Conservation (phyloP, 1,139 yeast species). For the Suhomyces atakaporum region DNA sequence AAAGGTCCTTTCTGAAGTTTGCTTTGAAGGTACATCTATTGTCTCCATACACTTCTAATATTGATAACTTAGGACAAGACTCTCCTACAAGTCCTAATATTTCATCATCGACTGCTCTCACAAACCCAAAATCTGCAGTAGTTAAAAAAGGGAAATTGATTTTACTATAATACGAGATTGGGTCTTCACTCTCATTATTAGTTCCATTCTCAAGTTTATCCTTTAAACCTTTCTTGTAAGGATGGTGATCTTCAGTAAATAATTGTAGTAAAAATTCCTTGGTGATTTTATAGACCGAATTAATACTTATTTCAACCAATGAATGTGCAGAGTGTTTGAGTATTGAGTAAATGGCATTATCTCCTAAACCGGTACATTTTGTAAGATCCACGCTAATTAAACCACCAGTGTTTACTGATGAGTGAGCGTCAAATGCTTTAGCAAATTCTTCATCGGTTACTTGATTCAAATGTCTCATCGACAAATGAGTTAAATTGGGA, state of each 20-base stretch:
- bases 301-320: slow-evolving; percentile 66
- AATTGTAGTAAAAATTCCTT: slow-evolving; percentile 46
- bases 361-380: slow-evolving; percentile 67
- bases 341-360: slow-evolving; percentile 59
- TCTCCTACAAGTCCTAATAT: slow-evolving; percentile 54
- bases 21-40: slow-evolving; percentile 67
- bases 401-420: slow-evolving; percentile 55
- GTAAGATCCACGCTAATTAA: slow-evolving; percentile 61
- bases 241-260: slow-evolving; percentile 41
- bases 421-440: slow-evolving; percentile 51
- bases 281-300: slow-evolving; percentile 66
- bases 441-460: slow-evolving; percentile 67
- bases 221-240: slow-evolving; percentile 33
- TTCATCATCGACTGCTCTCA: slow-evolving; percentile 68
- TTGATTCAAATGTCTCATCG: slow-evolving; percentile 57
- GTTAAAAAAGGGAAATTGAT: slow-evolving; percentile 55
- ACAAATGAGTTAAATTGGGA: slow-evolving; percentile 51
- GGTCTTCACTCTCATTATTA: slow-evolving; percentile 13
- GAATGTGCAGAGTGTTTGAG: slow-evolving; percentile 66
- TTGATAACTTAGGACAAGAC: slow-evolving; percentile 58
- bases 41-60: slow-evolving; percentile 79
- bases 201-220: slow-evolving; percentile 19
- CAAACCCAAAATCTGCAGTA: slow-evolving; percentile 73
- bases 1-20: slow-evolving; percentile 51
- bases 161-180: slow-evolving; percentile 18